Base-by-base conservation (phyloP, 495 filamentous ascomycete species). In the Pseudevernia furfuracea region DNA sequence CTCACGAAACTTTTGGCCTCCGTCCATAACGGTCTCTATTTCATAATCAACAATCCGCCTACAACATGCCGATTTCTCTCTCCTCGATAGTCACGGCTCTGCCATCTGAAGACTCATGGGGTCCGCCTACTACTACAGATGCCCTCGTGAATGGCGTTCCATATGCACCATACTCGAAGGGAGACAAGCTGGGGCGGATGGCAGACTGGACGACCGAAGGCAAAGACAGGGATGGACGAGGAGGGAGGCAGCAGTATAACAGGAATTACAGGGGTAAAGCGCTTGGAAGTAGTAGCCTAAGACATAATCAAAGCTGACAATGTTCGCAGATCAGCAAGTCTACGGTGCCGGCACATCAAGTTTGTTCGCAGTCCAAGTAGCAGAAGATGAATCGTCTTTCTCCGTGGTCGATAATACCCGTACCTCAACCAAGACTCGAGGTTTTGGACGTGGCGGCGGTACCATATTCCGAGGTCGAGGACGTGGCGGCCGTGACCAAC, bases 161-260 rank as follows among this genome's bases (percentile, higher is more conserved):
- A 6, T 98, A 96, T 69, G 93, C 93, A 58, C 93, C 95, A 55
- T 98, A 92, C 79, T 96, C 92, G 65, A 98, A 98, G 80, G 91
- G 91, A 69, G 94, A 98, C 81, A 98, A 97, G 81, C 80, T 98
- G 36, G 94, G 95, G 61, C 91, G 94, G 68, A 98, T 98, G 94
- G 94, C 94, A 25, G 94, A 98, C 78, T 98, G 95, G 95, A 96
- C 92, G 14, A 73, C 87, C n/a, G 94, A 96, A 68, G 85, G 89
- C 68, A 97, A 96, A 78, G 92, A 96, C 67, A 77, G 87, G 65
- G 85, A 91, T 64, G 84, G 85, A 21, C 81, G 92, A 57, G 87
- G 87, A 56, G 89, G 91, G 58, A 78, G 94, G 71, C 87, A 90
- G 71, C 88, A 90, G 65, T 97, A 96, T 74, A 92, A 94, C 73